These are phyloP conservation scores for Ceratocystis cubensis DNA, from an alignment of 2,329 filamentous ascomycete species.

Conservation along the genomic window DNA sequence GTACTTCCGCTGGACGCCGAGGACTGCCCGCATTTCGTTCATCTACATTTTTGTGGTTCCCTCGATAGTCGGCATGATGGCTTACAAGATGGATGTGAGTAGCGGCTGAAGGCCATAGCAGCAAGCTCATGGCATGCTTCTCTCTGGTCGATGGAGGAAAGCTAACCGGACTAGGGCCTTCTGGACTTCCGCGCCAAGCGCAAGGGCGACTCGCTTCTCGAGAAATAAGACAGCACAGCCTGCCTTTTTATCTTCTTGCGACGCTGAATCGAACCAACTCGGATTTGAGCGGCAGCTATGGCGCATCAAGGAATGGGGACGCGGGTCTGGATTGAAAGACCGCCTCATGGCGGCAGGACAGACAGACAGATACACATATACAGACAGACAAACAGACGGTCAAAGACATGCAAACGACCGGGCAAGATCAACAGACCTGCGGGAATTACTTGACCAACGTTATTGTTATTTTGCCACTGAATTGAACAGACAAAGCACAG, in stretches of 20 bases:
- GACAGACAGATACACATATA: constrained; percentile 7
- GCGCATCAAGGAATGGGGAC: too few species aligned
- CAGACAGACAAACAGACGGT: constrained; percentile 12
- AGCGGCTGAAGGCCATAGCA: not conserved
- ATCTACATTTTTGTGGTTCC: constrained; percentile 66
- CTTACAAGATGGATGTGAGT: constrained; percentile 77
- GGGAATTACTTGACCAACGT: constrained; percentile 4
- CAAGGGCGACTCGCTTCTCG: constrained; percentile 68
- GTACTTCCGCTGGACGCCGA: constrained; percentile 87
- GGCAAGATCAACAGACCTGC: constrained; percentile 2
- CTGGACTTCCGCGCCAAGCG: constrained; percentile 77
- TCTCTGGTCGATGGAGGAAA: not conserved
- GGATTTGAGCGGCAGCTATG: not conserved
- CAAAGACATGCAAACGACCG: not conserved
- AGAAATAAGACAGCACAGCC: constrained; percentile 46
- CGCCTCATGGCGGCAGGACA: not conserved
- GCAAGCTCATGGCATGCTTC: not conserved
- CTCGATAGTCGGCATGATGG: constrained; percentile 53
- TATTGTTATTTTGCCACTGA: not conserved
- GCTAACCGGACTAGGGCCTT: constrained; percentile 52
- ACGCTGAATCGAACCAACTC: not conserved
- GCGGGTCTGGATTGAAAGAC: too few species aligned
- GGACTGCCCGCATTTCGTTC: constrained; percentile 69
- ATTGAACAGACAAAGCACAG: not conserved
- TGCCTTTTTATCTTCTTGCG: not conserved